Percentiles rank a stretch among this genome's conserved stretches.
Conservation (phyloP, 2,329 filamentous ascomycete genomes). For the Periconia macrospinosa region DNA sequence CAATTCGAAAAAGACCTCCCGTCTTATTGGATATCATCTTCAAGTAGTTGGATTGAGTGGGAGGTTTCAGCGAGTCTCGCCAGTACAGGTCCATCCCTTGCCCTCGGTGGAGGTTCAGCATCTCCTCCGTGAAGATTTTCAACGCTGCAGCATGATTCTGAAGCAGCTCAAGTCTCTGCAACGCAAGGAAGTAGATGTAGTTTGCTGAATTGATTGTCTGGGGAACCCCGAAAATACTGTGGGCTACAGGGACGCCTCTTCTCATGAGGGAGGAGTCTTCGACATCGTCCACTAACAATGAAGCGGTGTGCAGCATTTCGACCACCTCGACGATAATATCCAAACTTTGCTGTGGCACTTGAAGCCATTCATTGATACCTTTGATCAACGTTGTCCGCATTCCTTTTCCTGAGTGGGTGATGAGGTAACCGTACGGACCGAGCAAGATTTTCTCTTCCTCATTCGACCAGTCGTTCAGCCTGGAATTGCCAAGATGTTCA, state of each 20-base stretch:
- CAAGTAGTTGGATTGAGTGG: constrained; percentile 79
- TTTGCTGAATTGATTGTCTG: constrained; percentile 87
- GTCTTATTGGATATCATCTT: constrained; percentile 89
- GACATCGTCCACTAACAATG: constrained; percentile 67
- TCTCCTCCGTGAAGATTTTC: constrained; percentile 72
- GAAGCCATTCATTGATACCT: constrained; percentile 75
- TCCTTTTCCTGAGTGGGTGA: constrained; percentile 67
- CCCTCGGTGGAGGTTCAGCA: constrained; percentile 77
- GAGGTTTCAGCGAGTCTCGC: constrained; percentile 77
- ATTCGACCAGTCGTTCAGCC: no score
- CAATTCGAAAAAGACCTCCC: constrained; percentile 77
- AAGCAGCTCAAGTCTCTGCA: constrained; percentile 64
- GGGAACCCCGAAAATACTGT: constrained; percentile 76
- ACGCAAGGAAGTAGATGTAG: constrained; percentile 77
- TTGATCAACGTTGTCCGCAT: constrained; percentile 74
- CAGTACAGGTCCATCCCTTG: constrained; percentile 88
- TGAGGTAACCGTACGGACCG: background rate
- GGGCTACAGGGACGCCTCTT: constrained; percentile 74
- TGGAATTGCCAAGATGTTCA: no score
- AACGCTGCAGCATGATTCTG: constrained; percentile 59
- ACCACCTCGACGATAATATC: constrained; percentile 73
- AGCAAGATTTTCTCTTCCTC: no score
- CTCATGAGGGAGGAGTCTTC: constrained; percentile 62
- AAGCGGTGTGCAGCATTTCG: constrained; percentile 79
- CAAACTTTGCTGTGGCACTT: constrained; percentile 68